phyloP scores from a whole-genome alignment of 169 alveolate genomes.

The Plasmodium blacklocki region DNA sequence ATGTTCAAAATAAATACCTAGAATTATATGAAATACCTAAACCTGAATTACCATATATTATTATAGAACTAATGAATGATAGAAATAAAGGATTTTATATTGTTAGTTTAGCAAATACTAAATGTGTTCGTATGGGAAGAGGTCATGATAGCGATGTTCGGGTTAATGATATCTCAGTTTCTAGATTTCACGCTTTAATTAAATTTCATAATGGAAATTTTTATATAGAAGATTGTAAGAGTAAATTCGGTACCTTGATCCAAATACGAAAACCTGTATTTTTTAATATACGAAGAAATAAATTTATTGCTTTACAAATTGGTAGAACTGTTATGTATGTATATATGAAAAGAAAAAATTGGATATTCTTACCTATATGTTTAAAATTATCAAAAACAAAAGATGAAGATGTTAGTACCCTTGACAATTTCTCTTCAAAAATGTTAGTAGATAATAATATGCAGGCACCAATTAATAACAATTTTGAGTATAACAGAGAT shows the following conservation, averaged over 20 bases:
- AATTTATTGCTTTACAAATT: slow-evolving; percentile 79
- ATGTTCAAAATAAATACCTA: slow-evolving; percentile 81
- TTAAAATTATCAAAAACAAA: slow-evolving; percentile 61
- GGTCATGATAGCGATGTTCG: slow-evolving; percentile 95
- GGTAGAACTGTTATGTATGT: slow-evolving; percentile 84
- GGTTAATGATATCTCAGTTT: slow-evolving; percentile 95
- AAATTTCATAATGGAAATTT: slow-evolving; percentile 90
- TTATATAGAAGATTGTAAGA: slow-evolving; percentile 92
- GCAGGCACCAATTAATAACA: slow-evolving; percentile 13
- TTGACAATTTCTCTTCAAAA: slow-evolving; percentile 60
- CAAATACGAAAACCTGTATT: slow-evolving; percentile 76
- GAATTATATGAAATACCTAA: slow-evolving; percentile 91
- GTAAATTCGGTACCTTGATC: slow-evolving; percentile 97
- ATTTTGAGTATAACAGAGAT: slow-evolving; percentile 40
- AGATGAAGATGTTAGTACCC: slow-evolving; percentile 69
- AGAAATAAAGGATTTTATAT: slow-evolving; percentile 86
- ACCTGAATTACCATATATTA: slow-evolving; percentile 89
- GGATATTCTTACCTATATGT: slow-evolving; percentile 58
- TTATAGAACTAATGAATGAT: slow-evolving; percentile 85
- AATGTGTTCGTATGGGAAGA: slow-evolving; percentile 91
- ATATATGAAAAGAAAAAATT: slow-evolving; percentile 69
- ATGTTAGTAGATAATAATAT: slow-evolving; percentile 47
- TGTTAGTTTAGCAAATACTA: slow-evolving; percentile 83
- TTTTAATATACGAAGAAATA: slow-evolving; percentile 56
- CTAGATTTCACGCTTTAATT: slow-evolving; percentile 93